Evolutionary conservation across 257 asterid species (phyloP), one percentile per base, ranked within the genome.

Genomic region (Capsicum chinense): DNA sequence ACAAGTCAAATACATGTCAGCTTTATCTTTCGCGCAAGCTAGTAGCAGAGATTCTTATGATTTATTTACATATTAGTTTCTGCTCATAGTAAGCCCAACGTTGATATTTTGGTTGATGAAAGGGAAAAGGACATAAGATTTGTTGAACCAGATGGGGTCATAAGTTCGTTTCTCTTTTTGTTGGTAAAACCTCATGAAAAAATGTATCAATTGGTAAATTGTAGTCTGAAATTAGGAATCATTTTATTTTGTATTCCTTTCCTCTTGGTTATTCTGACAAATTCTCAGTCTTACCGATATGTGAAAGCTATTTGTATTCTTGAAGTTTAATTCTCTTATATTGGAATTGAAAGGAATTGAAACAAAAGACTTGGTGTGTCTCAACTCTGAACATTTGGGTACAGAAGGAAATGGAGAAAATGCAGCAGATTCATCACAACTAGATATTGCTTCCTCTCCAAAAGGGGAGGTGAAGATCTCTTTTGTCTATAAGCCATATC

Each of bases 361-460:
- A 67, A 87, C 56, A 67, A 59, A 85, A 68, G 15, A 60, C 76
- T 60, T 84, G 79, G 86, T 87, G 74, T 64, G 71, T 56, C 66
- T 62, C 79, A 60, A 44, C 67, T 56, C 64, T 70, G 62, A 83
- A 73, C 59, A 84, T 56, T 80, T 71, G 56, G 79, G 59, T 57
- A 68, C 71, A 69, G 86, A 80, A 50, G 78, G 81, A 83, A 81
- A 59, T 19, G 85, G 57, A 78, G 82, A 71, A 6, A 73, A 52
- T 39, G 59, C 52, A 60, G 60, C 13, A 68, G 82, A 66, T 68
- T 70, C 82, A 2, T 68, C 86, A 59, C 86, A 80, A 83, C 63
- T 89, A n/a, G 88, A 79, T 48, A 81, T 90, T 83, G 93, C 89
- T 67, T 86, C 93, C 56, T 85, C 91, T 4, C 85, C 89, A 9